phyloP scores from a whole-genome alignment of 768 basidiomycete genomes.

The Suillus clintonianus region DNA sequence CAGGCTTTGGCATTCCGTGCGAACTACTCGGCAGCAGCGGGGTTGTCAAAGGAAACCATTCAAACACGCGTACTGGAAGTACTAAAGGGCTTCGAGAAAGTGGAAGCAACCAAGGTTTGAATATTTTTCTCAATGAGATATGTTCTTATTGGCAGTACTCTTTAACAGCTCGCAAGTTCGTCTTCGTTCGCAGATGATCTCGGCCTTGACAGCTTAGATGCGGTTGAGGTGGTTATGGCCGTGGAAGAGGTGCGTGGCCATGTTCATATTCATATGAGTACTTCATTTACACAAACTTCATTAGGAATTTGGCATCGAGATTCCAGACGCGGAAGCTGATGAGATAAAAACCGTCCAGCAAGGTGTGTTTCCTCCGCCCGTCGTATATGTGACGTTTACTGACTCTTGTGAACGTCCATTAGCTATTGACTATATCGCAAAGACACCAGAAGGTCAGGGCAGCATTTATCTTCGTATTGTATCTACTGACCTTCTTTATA shows the following conservation, averaged over 20 bases:
- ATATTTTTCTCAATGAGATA: conserved; percentile 22
- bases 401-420: conserved; percentile 15
- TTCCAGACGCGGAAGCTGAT: conserved; percentile 96
- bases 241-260: conserved; percentile 76
- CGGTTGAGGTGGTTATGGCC: conserved; percentile 98
- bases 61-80: conserved; percentile 27
- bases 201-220: conserved; percentile 87
- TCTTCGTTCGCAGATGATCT: conserved; percentile 56
- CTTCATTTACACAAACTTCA: conserved; percentile 2
- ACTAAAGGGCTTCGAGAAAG: conserved; percentile 33
- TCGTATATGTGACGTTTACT: background rate
- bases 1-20: conserved; percentile 28
- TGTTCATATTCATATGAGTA: conserved; percentile 5
- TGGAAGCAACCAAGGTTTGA: conserved; percentile 30
- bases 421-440: conserved; percentile 95
- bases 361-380: conserved; percentile 51
- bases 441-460: conserved; percentile 81
- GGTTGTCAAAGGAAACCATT: conserved; percentile 24
- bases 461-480: conserved; percentile 7
- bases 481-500: conserved; percentile 27
- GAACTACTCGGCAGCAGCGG: conserved; percentile 29
- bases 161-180: conserved; percentile 60
- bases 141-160: conserved; percentile 25
- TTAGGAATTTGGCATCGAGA: conserved; percentile 96
- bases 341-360: conserved; percentile 90